Conservation (phyloP, 2,329 filamentous ascomycete species). For the Sclerotinia spermophila region DNA sequence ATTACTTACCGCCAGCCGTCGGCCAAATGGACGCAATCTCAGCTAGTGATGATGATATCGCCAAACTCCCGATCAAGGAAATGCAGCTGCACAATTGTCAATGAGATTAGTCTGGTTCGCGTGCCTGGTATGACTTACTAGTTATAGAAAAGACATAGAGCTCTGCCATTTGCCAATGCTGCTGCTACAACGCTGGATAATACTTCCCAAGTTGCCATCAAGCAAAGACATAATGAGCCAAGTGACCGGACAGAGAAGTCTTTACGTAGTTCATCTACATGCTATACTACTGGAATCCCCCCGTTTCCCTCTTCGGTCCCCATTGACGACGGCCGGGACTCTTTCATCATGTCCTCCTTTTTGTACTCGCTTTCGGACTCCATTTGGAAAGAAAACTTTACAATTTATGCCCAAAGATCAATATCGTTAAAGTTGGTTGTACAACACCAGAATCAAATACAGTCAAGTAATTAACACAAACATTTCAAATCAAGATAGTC, state of each 20-base stretch:
- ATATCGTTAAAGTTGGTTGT: background rate
- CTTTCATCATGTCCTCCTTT: background rate
- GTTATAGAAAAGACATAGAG: slow-evolving; percentile 46
- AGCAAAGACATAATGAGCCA: slow-evolving; percentile 35
- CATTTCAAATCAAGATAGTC: background rate
- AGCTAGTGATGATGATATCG: slow-evolving; percentile 41
- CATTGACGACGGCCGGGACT: background rate
- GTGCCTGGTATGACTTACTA: slow-evolving; percentile 34
- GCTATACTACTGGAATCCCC: background rate
- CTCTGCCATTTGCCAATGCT: slow-evolving; percentile 45
- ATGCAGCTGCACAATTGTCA: slow-evolving; percentile 37
- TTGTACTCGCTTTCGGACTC: background rate
- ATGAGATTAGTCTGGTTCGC: background rate
- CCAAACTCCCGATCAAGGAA: slow-evolving; percentile 42
- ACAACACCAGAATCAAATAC: background rate
- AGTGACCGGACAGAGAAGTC: slow-evolving; percentile 45
- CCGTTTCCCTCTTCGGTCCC: background rate
- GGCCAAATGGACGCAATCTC: slow-evolving; percentile 44
- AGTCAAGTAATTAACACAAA: background rate
- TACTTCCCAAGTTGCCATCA: slow-evolving; percentile 14
- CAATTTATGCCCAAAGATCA: background rate
- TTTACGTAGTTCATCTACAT: slow-evolving; percentile 30
- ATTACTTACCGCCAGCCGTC: slow-evolving; percentile 33
- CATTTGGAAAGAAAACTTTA: background rate
- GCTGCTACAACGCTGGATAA: slow-evolving; percentile 42